Conservation (phyloP, 768 basidiomycete species). For the Panellus pusillus region DNA sequence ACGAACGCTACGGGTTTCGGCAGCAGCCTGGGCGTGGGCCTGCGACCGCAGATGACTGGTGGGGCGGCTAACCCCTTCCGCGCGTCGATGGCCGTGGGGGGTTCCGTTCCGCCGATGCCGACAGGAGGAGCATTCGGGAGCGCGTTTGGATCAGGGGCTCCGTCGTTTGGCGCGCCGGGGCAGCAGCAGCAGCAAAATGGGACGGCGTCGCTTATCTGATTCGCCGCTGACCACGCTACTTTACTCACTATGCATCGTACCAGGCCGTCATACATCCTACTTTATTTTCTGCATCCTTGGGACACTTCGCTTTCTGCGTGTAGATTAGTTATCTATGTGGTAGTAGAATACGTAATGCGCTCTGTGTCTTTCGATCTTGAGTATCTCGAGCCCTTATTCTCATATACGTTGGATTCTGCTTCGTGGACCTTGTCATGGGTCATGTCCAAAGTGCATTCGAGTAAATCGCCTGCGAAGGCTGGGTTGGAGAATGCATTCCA, state of each 20-base stretch:
- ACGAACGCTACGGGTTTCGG: constrained; percentile 6
- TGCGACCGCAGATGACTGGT: constrained; percentile 66
- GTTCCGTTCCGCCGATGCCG: constrained; percentile 14
- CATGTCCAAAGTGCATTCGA: neutral
- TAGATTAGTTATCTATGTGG: no score
- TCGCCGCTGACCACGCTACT: neutral
- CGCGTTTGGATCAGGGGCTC: constrained; percentile 18
- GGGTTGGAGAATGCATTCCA: neutral
- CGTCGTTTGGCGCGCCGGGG: constrained; percentile 21
- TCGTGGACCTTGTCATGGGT: no score
- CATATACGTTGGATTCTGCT: no score
- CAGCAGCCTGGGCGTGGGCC: constrained; percentile 43
- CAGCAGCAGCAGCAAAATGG: constrained; percentile 41
- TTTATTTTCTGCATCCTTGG: constrained; percentile 14
- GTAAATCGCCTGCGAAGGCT: neutral
- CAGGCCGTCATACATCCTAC: constrained; percentile 9
- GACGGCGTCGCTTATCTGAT: constrained; percentile 48
- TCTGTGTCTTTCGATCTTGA: no score
- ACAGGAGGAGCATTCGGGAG: constrained; percentile 10
- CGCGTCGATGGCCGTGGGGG: constrained; percentile 49
- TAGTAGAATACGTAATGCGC: neutral
- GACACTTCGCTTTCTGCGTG: constrained; percentile 17
- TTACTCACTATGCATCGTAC: neutral
- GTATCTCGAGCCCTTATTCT: no score
- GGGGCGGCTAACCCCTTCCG: constrained; percentile 65